A percentile compares a stretch with the other conserved stretches of the same genome.
These are phyloP conservation scores for Thozetella sp. DNA, from an alignment of 495 filamentous ascomycete genomes.

Conservation along the genomic window DNA sequence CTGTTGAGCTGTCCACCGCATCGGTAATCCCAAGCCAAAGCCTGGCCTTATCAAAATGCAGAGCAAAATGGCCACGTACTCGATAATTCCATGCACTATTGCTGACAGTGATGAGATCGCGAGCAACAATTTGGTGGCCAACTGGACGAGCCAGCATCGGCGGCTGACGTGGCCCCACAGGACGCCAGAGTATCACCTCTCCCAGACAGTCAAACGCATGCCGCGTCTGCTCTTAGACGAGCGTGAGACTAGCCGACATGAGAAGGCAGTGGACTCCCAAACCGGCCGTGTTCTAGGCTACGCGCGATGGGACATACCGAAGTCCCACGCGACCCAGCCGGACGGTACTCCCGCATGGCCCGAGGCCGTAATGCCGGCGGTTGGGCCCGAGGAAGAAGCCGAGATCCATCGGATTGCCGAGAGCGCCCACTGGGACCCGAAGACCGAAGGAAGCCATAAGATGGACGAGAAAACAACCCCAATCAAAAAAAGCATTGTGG, in stretches of 20 bases:
- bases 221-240: conserved; percentile 19
- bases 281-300: conserved; percentile 28
- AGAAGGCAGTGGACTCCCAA: conserved; percentile 26
- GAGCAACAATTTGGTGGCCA: conserved; percentile 24
- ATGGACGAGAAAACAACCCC: background rate
- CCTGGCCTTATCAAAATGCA: no score
- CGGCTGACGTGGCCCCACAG: conserved; percentile 21
- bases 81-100: conserved; percentile 6
- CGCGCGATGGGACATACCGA: conserved; percentile 25
- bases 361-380: conserved; percentile 11
- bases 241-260: conserved; percentile 21
- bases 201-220: conserved; percentile 15
- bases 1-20: no score
- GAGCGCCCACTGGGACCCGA: conserved; percentile 10
- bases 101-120: conserved; percentile 22
- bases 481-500: conserved; percentile 10
- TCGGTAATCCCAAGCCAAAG: no score
- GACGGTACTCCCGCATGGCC: conserved; percentile 4
- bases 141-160: conserved; percentile 29
- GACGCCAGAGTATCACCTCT: conserved; percentile 21
- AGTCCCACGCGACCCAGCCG: background rate
- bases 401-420: conserved; percentile 17
- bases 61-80: background rate
- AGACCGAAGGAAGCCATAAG: conserved; percentile 5
- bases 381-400: conserved; percentile 13